phyloP scores from a whole-genome alignment of 371 early-diverging fungal species.

The Massospora cicadina region DNA sequence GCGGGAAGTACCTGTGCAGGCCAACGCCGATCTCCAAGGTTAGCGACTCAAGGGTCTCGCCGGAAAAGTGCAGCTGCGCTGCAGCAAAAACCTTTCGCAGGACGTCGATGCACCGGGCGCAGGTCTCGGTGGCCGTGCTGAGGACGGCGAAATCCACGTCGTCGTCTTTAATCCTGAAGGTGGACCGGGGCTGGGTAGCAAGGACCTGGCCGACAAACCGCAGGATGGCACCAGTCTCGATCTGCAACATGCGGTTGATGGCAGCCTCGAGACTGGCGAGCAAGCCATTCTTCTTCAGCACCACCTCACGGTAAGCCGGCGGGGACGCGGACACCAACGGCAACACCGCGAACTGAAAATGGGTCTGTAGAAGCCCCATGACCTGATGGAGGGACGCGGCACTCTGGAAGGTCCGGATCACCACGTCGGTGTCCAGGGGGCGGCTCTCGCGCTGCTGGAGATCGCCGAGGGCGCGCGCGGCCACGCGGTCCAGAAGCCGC shows the following conservation, averaged over 20 bases:
- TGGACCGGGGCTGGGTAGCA: constrained; percentile 41
- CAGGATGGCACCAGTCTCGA: constrained; percentile 33
- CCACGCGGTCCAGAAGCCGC: not conserved
- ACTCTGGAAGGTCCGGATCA: constrained; percentile 29
- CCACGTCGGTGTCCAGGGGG: constrained; percentile 43
- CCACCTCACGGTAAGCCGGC: constrained; percentile 64
- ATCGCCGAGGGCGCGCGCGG: constrained; percentile 19
- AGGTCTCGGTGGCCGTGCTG: constrained; percentile 47
- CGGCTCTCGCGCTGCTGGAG: constrained; percentile 17
- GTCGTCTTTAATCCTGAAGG: constrained; percentile 72
- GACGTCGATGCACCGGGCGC: constrained; percentile 48
- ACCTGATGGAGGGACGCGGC: constrained; percentile 50
- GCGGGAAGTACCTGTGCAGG: constrained; percentile 45
- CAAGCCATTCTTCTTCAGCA: constrained; percentile 67
- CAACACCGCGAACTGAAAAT: constrained; percentile 65
- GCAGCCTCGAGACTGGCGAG: constrained; percentile 59
- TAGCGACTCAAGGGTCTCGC: constrained; percentile 59
- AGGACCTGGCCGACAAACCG: constrained; percentile 41
- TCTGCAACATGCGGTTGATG: constrained; percentile 58
- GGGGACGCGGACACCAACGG: constrained; percentile 58
- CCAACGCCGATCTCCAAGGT: constrained; percentile 55
- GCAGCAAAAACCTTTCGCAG: constrained; percentile 34
- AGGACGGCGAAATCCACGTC: constrained; percentile 46
- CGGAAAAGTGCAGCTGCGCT: constrained; percentile 42
- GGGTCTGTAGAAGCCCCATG: constrained; percentile 69